phyloP scores from a whole-genome alignment of 2,329 filamentous ascomycete genomes.

The Penicillium sp. region DNA sequence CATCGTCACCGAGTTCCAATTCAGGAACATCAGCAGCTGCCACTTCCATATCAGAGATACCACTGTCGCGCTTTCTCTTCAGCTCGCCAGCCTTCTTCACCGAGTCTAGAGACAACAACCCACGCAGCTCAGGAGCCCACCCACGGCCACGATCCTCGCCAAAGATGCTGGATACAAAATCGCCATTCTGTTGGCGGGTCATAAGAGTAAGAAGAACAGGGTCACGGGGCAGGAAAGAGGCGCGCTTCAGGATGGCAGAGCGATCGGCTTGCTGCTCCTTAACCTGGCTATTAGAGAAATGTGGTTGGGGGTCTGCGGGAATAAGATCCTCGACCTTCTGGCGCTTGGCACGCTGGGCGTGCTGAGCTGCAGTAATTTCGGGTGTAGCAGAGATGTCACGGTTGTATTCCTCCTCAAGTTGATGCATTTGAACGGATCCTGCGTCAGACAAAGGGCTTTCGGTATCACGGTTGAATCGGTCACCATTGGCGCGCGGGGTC shows the following conservation, averaged over 20 bases:
- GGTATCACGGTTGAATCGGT: slow-evolving; percentile 61
- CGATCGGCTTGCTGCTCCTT: slow-evolving; percentile 83
- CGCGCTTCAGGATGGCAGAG: slow-evolving; percentile 79
- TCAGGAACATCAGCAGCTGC: slow-evolving; percentile 64
- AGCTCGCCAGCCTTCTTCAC: slow-evolving; percentile 74
- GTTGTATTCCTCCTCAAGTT: slow-evolving; percentile 48
- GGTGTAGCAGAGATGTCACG: slow-evolving; percentile 24
- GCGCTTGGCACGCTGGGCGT: slow-evolving; percentile 73
- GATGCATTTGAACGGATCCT: slow-evolving; percentile 61
- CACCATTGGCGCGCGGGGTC: slow-evolving; percentile 47
- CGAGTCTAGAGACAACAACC: slow-evolving; percentile 84
- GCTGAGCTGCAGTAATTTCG: slow-evolving; percentile 60
- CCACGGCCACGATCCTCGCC: slow-evolving; percentile 73
- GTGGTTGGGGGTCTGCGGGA: slow-evolving; percentile 68
- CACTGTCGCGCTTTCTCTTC: slow-evolving; percentile 92
- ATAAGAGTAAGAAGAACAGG: slow-evolving; percentile 83
- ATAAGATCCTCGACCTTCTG: slow-evolving; percentile 73
- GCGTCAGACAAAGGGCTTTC: slow-evolving; percentile 71
- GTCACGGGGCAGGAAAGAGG: slow-evolving; percentile 82
- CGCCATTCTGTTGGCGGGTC: slow-evolving; percentile 87
- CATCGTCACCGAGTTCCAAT: slow-evolving; percentile 64
- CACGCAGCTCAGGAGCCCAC: slow-evolving; percentile 90
- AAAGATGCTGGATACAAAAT: slow-evolving; percentile 84
- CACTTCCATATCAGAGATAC: slow-evolving; percentile 76
- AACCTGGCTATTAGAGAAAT: slow-evolving; percentile 74